A percentile compares a stretch with the other conserved stretches of the same genome.
phyloP scores from a whole-genome alignment of 768 basidiomycete species.

The Calocybe indica region DNA sequence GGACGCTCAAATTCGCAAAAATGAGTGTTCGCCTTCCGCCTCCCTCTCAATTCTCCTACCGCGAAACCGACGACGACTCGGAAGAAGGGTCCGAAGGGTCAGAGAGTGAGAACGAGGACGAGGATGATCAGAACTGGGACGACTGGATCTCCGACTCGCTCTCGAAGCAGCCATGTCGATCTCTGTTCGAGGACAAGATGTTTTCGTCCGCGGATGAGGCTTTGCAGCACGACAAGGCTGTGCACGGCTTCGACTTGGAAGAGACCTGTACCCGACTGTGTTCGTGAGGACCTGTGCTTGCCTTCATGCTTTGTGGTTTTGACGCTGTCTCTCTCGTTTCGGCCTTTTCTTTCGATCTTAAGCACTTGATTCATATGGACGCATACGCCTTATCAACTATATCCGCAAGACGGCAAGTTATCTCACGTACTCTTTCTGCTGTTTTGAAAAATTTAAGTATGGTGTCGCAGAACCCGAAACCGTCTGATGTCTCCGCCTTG shows the following conservation, averaged over 20 bases:
- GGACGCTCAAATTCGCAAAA: slow-evolving; percentile 1
- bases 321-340: slow-evolving; percentile 3
- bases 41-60: slow-evolving; percentile 13
- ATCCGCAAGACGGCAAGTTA: slow-evolving; percentile 65
- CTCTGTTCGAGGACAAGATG: slow-evolving; percentile 67
- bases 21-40: slow-evolving; percentile 38
- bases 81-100: slow-evolving; percentile 19
- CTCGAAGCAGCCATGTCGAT: slow-evolving; percentile 47
- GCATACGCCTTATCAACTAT: slow-evolving; percentile 81
- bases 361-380: slow-evolving; percentile 76
- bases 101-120: slow-evolving; percentile 18
- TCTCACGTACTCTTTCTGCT: slow-evolving; percentile 1
- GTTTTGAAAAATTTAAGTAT: slow-evolving; percentile 5
- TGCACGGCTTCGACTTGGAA: slow-evolving; percentile 60
- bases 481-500: slow-evolving; percentile 38
- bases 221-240: slow-evolving; percentile 52
- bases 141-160: slow-evolving; percentile 76
- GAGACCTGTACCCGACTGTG: slow-evolving; percentile 45
- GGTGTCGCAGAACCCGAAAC: slow-evolving; percentile 43
- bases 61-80: slow-evolving; percentile 15
- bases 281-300: slow-evolving; percentile 24
- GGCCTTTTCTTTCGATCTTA: neutral
- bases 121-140: slow-evolving; percentile 63
- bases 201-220: slow-evolving; percentile 58
- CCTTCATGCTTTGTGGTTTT: neutral